These are phyloP conservation scores for Rhizopogon rudus DNA, from an alignment of 768 basidiomycete species.

Conservation along the genomic window DNA sequence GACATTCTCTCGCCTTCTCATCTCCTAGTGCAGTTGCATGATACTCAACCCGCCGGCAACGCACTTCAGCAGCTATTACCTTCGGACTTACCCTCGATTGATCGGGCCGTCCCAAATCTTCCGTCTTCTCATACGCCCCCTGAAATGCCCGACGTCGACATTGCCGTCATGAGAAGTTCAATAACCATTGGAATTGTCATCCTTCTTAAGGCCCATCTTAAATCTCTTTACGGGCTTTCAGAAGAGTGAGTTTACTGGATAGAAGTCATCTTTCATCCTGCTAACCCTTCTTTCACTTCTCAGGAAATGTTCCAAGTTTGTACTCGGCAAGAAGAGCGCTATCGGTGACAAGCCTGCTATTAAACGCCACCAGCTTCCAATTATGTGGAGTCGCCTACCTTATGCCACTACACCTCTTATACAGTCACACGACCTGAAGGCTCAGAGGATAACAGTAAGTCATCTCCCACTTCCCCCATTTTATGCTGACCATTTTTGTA, in stretches of 20 bases:
- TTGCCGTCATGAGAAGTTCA: slow-evolving; percentile 54
- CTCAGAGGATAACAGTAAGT: slow-evolving; percentile 64
- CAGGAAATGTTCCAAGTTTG: slow-evolving; percentile 91
- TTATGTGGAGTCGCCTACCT: slow-evolving; percentile 72
- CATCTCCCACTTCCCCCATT: slow-evolving; percentile 6
- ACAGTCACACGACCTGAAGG: slow-evolving; percentile 54
- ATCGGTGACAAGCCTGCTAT: slow-evolving; percentile 78
- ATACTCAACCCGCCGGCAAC: slow-evolving; percentile 11
- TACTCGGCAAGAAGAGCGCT: slow-evolving; percentile 83
- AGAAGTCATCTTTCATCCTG: not conserved
- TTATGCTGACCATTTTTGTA: slow-evolving; percentile 21
- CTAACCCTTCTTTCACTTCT: slow-evolving; percentile 1
- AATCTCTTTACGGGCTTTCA: slow-evolving; percentile 75
- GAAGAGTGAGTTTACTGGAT: slow-evolving; percentile 71
- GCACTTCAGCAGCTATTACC: slow-evolving; percentile 3
- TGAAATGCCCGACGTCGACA: slow-evolving; percentile 7
- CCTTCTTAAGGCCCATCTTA: slow-evolving; percentile 83
- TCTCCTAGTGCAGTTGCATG: slow-evolving; percentile 57
- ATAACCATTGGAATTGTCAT: slow-evolving; percentile 81
- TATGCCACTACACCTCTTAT: slow-evolving; percentile 57
- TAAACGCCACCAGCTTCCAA: slow-evolving; percentile 54
- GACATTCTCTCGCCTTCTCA: slow-evolving; percentile 70
- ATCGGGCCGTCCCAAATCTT: slow-evolving; percentile 2
- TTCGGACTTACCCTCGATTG: not conserved
- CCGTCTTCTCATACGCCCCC: not conserved